phyloP scores from a whole-genome alignment of 1,139 yeast species.

The Yamadazyma buinensis region DNA sequence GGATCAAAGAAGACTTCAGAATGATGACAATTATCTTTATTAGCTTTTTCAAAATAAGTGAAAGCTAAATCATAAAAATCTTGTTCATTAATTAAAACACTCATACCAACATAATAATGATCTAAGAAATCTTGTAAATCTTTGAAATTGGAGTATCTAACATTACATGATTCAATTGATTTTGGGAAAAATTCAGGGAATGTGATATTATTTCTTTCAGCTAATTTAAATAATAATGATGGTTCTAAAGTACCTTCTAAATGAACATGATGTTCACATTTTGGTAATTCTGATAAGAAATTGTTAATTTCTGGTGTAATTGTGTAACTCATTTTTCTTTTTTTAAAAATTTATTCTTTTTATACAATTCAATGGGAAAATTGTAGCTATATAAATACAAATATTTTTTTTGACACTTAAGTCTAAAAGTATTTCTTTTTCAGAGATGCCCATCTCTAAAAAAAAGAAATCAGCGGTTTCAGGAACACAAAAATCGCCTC shows the following conservation, averaged over 20 bases:
- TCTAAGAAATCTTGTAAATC: constrained; percentile 75
- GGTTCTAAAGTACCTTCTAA: constrained; percentile 81
- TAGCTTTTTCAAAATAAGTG: constrained; percentile 62
- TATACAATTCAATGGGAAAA: no score
- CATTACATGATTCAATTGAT: constrained; percentile 48
- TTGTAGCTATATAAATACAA: no score
- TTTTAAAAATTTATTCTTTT: no score
- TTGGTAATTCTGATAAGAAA: constrained; percentile 66
- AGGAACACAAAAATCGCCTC: no score
- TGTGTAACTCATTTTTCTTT: constrained; percentile 2
- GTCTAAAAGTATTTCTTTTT: no score
- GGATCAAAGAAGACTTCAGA: constrained; percentile 81
- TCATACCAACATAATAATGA: constrained; percentile 76
- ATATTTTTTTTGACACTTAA: no score
- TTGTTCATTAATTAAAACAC: constrained; percentile 58
- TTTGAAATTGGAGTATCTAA: constrained; percentile 55
- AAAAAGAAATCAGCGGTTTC: no score
- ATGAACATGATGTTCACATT: constrained; percentile 82
- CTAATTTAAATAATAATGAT: constrained; percentile 60
- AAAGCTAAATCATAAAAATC: constrained; percentile 75
- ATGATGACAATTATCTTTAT: constrained; percentile 58
- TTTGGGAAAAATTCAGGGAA: constrained; percentile 62
- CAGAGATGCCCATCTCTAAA: no score
- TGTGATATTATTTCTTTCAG: constrained; percentile 49
- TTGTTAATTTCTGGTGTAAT: constrained; percentile 15